Evolutionary conservation across 495 filamentous ascomycete species (phyloP), one percentile per base, ranked within the genome.

Genomic region (Penicillium silybi): DNA sequence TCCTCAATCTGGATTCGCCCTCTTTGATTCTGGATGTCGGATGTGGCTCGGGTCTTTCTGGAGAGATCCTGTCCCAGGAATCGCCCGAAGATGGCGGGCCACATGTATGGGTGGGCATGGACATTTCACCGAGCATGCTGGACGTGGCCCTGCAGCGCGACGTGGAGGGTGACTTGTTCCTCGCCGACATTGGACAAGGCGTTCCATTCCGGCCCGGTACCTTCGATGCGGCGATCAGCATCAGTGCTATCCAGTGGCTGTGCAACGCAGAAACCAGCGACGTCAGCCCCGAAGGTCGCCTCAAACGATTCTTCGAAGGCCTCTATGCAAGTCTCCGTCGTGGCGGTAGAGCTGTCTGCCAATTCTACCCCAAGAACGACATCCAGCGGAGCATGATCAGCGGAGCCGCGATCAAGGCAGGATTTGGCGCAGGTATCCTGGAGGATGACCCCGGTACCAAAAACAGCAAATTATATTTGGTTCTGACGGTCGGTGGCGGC

Each of bases 361-460:
- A 97, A 64, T 97, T 98, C 66, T 98, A 98, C 67, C 95, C 93
- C 3, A 95, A 93, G 73, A 96, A 98, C 67, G 89, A 93, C 58
- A 77, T 78, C 53, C 93, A 97, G 72, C 85, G 89, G 63, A 82
- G 75, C 51, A 96, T 97, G 93, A 91, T 97, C 48, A 89, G 85
- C 44, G 73, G 72, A 15, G 92, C 93, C 16, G 93, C 93, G 1
- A 86, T 96, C 49, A 89, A 85, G 63, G 93, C 93, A 4, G 93
- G 93, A 0, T 98, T 98, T 68, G 92, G 95, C 8, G 93, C 95
- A 0, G 93, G 93, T 71, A 76, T 98, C 27, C 70, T 98, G 45
- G 93, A 96, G 68, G 93, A 98, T 76, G 92, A 96, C 58, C 88
- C 87, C 0, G 92, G 88, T 29, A 97, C 93, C 19, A 98, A 98